Conservation (phyloP, 2,329 filamentous ascomycete genomes). For the Nigrograna mackinnonii region DNA sequence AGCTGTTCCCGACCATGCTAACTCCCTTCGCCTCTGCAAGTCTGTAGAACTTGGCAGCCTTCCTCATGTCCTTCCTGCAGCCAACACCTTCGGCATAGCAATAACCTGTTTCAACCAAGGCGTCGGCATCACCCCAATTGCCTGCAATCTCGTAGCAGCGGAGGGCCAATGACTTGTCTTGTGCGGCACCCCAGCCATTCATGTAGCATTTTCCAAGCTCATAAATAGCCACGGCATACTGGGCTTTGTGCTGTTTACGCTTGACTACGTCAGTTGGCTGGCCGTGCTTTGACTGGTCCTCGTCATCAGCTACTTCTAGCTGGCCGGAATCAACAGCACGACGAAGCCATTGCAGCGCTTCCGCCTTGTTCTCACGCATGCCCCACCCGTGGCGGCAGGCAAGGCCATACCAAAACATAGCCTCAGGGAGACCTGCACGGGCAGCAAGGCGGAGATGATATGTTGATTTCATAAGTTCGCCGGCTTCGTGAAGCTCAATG, state of each 20-base stretch:
- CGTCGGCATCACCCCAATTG: slow-evolving; percentile 93
- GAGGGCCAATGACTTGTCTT: slow-evolving; percentile 85
- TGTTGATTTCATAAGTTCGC: slow-evolving; percentile 88
- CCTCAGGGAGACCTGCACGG: slow-evolving; percentile 81
- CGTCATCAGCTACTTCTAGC: slow-evolving; percentile 81
- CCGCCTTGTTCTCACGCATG: slow-evolving; percentile 87
- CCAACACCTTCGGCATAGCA: slow-evolving; percentile 94
- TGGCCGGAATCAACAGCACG: slow-evolving; percentile 86
- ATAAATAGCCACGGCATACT: slow-evolving; percentile 94
- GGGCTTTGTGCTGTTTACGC: slow-evolving; percentile 82
- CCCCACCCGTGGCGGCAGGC: slow-evolving; percentile 98
- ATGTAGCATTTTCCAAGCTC: slow-evolving; percentile 96
- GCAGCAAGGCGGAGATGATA: slow-evolving; percentile 94
- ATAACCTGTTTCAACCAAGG: slow-evolving; percentile 90
- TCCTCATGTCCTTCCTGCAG: slow-evolving; percentile 95
- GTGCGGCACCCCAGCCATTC: slow-evolving; percentile 96
- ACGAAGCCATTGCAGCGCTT: slow-evolving; percentile 89
- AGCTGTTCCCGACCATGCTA: slow-evolving; percentile 98
- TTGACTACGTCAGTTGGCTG: slow-evolving; percentile 69
- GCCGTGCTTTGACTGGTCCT: slow-evolving; percentile 64
- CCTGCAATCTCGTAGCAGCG: slow-evolving; percentile 97
- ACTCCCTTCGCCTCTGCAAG: slow-evolving; percentile 90
- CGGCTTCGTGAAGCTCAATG: slow-evolving; percentile 86
- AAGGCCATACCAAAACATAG: slow-evolving; percentile 93
- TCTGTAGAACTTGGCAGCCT: slow-evolving; percentile 88